phyloP scores from a whole-genome alignment of 2,329 filamentous ascomycete species.

The Alternaria infectoria region DNA sequence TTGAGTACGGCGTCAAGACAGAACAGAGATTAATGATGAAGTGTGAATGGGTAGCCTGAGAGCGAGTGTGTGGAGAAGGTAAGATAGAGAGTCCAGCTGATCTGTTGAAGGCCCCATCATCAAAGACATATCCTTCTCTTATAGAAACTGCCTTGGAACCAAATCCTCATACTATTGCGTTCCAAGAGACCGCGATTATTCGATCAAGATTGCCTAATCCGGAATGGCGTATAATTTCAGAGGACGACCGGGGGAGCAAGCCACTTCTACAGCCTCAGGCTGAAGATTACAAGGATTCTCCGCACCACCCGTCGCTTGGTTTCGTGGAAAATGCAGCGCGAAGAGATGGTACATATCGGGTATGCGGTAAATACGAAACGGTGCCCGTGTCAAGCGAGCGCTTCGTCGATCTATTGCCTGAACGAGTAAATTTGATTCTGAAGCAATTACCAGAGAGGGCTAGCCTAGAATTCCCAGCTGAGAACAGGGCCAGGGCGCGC shows the following conservation, averaged over 20 bases:
- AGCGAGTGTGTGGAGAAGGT: not conserved
- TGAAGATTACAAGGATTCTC: not conserved
- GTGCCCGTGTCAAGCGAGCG: slow-evolving; percentile 2
- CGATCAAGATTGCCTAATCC: slow-evolving; percentile 11
- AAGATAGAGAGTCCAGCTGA: not conserved
- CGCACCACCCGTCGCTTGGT: not conserved
- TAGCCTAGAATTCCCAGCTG: not conserved
- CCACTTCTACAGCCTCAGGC: not conserved
- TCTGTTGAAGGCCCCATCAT: not conserved
- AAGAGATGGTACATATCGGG: not conserved
- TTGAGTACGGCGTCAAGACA: not conserved
- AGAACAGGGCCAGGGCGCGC: not conserved
- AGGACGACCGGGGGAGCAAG: not conserved
- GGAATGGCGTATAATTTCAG: not conserved
- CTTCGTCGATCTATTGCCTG: not conserved
- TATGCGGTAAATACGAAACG: slow-evolving; percentile 3
- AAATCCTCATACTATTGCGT: not conserved
- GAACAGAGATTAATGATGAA: not conserved
- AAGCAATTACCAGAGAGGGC: slow-evolving; percentile 1
- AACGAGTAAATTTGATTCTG: not conserved
- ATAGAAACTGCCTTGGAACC: not conserved
- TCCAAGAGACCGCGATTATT: slow-evolving; percentile 12
- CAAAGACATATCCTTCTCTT: not conserved
- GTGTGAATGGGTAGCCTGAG: not conserved
- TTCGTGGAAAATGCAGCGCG: not conserved